phyloP scores from a whole-genome alignment of 2,329 filamentous ascomycete species.

The Phyllosticta citribraziliensis region DNA sequence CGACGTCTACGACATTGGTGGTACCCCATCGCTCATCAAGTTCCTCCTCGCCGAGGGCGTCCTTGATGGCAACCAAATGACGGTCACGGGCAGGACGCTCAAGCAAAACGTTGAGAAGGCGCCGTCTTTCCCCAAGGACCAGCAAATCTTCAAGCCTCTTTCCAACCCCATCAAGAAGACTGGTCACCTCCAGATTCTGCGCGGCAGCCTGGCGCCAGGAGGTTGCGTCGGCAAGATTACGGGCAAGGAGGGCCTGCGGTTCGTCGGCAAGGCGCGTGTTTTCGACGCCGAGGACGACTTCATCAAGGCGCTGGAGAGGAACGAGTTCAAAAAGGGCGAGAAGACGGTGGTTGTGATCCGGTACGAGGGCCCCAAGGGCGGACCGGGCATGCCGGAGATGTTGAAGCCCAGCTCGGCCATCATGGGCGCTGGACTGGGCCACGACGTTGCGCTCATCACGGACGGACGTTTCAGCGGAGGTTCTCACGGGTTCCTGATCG shows the following conservation, averaged over 20 bases:
- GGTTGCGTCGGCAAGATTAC: constrained; percentile 69
- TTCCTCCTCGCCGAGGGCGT: constrained; percentile 41
- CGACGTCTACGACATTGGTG: constrained; percentile 48
- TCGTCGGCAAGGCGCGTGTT: constrained; percentile 59
- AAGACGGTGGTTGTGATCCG: constrained; percentile 69
- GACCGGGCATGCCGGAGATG: constrained; percentile 68
- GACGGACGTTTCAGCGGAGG: constrained; percentile 72
- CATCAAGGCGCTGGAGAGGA: constrained; percentile 55
- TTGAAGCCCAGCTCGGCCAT: constrained; percentile 62
- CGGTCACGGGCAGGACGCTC: constrained; percentile 41
- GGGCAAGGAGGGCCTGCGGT: constrained; percentile 60
- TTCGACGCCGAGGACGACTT: constrained; percentile 63
- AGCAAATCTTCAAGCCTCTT: constrained; percentile 60
- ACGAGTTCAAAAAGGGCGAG: constrained; percentile 63
- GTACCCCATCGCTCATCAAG: constrained; percentile 40
- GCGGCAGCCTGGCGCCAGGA: constrained; percentile 58
- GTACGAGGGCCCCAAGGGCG: constrained; percentile 64
- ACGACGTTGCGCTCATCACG: constrained; percentile 65
- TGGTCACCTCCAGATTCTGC: constrained; percentile 64
- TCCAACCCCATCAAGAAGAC: constrained; percentile 61
- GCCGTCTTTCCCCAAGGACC: constrained; percentile 56
- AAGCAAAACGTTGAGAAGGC: constrained; percentile 43
- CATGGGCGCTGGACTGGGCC: constrained; percentile 63
- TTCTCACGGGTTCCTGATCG: constrained; percentile 78
- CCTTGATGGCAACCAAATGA: constrained; percentile 39